These are phyloP conservation scores for Hyaloscypha bicolor DNA, from an alignment of 495 filamentous ascomycete species.

Conservation along the genomic window DNA sequence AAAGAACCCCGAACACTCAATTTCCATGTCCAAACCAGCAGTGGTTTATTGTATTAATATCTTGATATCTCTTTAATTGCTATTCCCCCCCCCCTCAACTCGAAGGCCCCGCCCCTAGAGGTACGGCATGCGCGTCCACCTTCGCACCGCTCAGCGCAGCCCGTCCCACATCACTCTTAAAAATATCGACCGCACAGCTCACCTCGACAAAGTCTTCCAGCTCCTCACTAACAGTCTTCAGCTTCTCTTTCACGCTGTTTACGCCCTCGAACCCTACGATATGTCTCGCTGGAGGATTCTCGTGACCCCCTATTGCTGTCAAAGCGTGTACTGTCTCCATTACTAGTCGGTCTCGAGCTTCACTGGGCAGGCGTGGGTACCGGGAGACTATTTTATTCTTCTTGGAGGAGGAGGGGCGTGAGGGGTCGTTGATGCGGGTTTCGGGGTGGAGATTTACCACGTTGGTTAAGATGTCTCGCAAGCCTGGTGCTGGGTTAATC, in stretches of 20 bases:
- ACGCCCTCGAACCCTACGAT: conserved; percentile 93
- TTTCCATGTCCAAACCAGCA: no score
- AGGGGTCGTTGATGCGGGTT: conserved; percentile 41
- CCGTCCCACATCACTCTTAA: conserved; percentile 31
- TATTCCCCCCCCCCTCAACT: not conserved
- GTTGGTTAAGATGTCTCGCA: conserved; percentile 77
- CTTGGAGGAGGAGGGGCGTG: not conserved
- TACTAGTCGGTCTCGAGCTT: conserved; percentile 69
- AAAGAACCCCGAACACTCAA: not conserved
- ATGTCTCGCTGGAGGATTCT: conserved; percentile 92
- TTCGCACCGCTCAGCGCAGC: conserved; percentile 25
- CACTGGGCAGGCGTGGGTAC: conserved; percentile 68
- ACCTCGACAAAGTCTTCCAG: conserved; percentile 93
- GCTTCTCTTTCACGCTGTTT: conserved; percentile 87
- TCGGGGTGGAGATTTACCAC: conserved; percentile 62
- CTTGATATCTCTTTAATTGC: not conserved
- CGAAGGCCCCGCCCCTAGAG: not conserved
- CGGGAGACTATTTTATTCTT: conserved; percentile 63
- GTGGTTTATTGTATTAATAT: no score
- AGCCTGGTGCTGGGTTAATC: conserved; percentile 75
- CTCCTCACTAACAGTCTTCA: conserved; percentile 95
- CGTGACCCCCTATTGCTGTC: conserved; percentile 88
- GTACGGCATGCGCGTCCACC: not conserved
- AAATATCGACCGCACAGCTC: conserved; percentile 54
- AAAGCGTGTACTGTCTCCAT: conserved; percentile 91